A percentile compares a stretch with the other conserved stretches of the same genome.
These are phyloP conservation scores for Peniophora sp. DNA, from an alignment of 1,284 basidiomycete species.

Conservation along the genomic window DNA sequence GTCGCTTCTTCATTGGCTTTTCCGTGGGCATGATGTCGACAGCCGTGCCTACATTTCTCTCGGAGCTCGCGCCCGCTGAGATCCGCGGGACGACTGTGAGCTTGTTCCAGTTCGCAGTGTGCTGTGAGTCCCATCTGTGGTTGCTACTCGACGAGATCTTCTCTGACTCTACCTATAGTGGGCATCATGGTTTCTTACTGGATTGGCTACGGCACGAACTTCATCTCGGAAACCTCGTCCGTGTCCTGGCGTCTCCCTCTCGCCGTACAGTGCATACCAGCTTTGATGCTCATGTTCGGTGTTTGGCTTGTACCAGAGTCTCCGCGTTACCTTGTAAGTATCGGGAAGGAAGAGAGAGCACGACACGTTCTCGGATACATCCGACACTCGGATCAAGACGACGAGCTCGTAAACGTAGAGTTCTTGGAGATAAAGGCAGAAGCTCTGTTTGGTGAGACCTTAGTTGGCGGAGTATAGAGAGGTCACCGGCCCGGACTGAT, in stretches of 20 bases:
- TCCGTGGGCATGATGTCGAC: slow-evolving; percentile 12
- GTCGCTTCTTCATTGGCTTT: slow-evolving; percentile 18
- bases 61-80: slow-evolving; percentile 18
- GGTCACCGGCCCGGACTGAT: too few species aligned
- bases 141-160: slow-evolving; percentile 18
- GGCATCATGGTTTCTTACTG: neutral
- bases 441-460: slow-evolving; percentile 17
- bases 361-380: slow-evolving; percentile 26
- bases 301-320: slow-evolving; percentile 27
- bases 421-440: slow-evolving; percentile 24
- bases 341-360: slow-evolving; percentile 27
- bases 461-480: neutral
- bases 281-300: slow-evolving; percentile 21
- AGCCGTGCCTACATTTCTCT: slow-evolving; percentile 3
- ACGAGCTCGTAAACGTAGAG: slow-evolving; percentile 25
- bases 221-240: slow-evolving; percentile 20
- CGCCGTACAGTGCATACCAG: slow-evolving; percentile 30
- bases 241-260: slow-evolving; percentile 26
- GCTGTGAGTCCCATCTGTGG: slow-evolving; percentile 15
- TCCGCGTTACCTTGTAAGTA: slow-evolving; percentile 30
- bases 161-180: neutral
- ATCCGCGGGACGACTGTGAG: slow-evolving; percentile 18
- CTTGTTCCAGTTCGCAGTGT: slow-evolving; percentile 17
- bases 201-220: slow-evolving; percentile 20
- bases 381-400: slow-evolving; percentile 22